phyloP scores from a whole-genome alignment of 129 eudicot species.

The Oenanthe sinensis region DNA sequence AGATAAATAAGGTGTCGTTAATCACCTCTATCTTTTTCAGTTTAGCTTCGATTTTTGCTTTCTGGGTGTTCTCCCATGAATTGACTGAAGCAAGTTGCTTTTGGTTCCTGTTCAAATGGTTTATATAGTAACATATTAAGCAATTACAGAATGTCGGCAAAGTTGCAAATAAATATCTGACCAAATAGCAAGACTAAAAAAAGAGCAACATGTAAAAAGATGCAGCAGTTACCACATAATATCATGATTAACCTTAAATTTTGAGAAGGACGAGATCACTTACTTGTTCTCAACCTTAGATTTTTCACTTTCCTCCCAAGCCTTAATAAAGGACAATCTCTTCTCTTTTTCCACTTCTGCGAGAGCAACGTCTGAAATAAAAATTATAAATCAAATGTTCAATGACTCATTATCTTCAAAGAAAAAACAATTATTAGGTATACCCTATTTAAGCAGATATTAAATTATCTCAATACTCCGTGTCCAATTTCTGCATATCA shows the following conservation, averaged over 20 bases:
- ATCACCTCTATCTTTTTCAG: slow-evolving; percentile 68
- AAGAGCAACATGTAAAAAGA: too few relatives aligned
- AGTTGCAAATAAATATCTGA: background rate
- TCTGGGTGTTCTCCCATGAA: slow-evolving; percentile 85
- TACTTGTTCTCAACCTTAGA: slow-evolving; percentile 82
- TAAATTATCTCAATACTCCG: background rate
- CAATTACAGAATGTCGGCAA: background rate
- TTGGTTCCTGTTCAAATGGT: slow-evolving; percentile 49
- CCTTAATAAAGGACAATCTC: slow-evolving; percentile 70
- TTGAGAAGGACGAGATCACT: slow-evolving; percentile 2
- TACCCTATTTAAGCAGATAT: background rate
- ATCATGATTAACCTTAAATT: background rate
- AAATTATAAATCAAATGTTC: background rate
- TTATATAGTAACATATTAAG: background rate
- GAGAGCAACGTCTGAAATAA: slow-evolving; percentile 58
- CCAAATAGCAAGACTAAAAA: background rate
- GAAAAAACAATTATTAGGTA: too few relatives aligned
- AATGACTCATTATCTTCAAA: background rate
- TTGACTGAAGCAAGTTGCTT: slow-evolving; percentile 55
- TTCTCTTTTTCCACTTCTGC: slow-evolving; percentile 67
- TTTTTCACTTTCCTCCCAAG: slow-evolving; percentile 90
- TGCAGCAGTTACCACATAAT: background rate
- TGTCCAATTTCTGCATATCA: background rate
- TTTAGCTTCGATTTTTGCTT: slow-evolving; percentile 57
- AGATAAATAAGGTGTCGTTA: background rate